Percentiles rank a stretch among this genome's conserved stretches.
phyloP scores from a whole-genome alignment of 2,329 filamentous ascomycete species.

The Colletotrichum cordylinicola region DNA sequence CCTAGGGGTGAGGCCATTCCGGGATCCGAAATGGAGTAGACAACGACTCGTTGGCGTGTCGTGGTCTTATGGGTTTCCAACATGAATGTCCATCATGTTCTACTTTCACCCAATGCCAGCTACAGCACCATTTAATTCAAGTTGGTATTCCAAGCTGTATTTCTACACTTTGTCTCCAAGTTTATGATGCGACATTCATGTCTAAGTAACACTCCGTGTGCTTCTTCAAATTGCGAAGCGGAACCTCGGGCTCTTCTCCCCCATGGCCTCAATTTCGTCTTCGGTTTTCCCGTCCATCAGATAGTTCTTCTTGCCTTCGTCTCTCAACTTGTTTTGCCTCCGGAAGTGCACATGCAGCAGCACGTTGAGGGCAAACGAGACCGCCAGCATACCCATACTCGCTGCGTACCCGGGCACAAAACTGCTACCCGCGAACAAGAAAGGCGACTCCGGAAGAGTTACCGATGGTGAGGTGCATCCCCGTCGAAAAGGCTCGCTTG shows the following conservation, averaged over 20 bases:
- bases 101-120: too few relatives aligned
- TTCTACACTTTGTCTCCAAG: too few relatives aligned
- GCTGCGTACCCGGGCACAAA: slow-evolving; percentile 58
- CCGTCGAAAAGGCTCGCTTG: slow-evolving; percentile 19
- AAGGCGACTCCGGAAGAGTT: slow-evolving; percentile 64
- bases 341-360: slow-evolving; percentile 33
- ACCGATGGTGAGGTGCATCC: slow-evolving; percentile 18
- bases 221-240: slow-evolving; percentile 24
- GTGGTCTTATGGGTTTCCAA: background rate
- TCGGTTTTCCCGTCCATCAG: slow-evolving; percentile 45
- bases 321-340: slow-evolving; percentile 39
- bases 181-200: too few relatives aligned
- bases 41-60: background rate
- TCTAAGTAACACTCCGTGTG: too few relatives aligned
- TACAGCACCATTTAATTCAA: too few relatives aligned
- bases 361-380: slow-evolving; percentile 34
- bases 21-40: background rate
- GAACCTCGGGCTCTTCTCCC: slow-evolving; percentile 43
- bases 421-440: slow-evolving; percentile 50
- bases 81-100: background rate
- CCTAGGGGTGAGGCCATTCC: background rate
- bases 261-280: slow-evolving; percentile 46
- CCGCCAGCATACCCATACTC: slow-evolving; percentile 51
- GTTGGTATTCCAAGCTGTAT: too few relatives aligned
- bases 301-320: slow-evolving; percentile 41